phyloP scores from a whole-genome alignment of 192 early-diverging fungal species.

The Powellomyces hirtus region DNA sequence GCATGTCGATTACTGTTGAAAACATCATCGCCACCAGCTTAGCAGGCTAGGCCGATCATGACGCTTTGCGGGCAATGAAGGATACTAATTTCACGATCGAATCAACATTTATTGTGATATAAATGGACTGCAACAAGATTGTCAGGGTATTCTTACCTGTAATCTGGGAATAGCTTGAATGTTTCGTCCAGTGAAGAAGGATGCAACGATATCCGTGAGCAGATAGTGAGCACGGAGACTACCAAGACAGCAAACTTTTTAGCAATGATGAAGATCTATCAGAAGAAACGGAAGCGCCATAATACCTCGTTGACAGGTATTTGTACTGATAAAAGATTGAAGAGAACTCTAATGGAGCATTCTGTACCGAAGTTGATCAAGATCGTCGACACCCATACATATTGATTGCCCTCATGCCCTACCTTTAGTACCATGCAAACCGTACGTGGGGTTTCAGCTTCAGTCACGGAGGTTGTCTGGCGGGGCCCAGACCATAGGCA shows the following conservation, averaged over 20 bases:
- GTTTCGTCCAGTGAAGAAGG: slow-evolving; percentile 75
- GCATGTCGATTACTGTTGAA: too few relatives aligned
- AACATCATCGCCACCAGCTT: too few relatives aligned
- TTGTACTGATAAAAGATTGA: slow-evolving; percentile 92
- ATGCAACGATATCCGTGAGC: slow-evolving; percentile 68
- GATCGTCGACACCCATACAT: too few relatives aligned
- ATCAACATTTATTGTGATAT: not conserved
- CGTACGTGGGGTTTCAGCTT: too few relatives aligned
- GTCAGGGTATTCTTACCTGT: slow-evolving; percentile 19
- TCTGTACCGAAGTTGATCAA: slow-evolving; percentile 43
- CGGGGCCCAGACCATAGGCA: too few relatives aligned
- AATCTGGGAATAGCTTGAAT: slow-evolving; percentile 79
- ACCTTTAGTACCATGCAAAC: too few relatives aligned
- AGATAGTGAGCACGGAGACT: slow-evolving; percentile 80
- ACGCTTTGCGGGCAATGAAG: not conserved
- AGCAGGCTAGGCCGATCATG: too few relatives aligned
- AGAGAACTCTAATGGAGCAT: slow-evolving; percentile 67
- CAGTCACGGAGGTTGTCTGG: too few relatives aligned
- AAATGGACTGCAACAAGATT: not conserved
- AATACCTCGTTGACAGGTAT: slow-evolving; percentile 54
- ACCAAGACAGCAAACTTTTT: slow-evolving; percentile 32
- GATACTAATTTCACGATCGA: slow-evolving; percentile 2
- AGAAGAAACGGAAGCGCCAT: not conserved
- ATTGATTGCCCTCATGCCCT: too few relatives aligned
- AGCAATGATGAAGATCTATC: not conserved